Evolutionary conservation across 257 asterid species (phyloP).

Genomic region (Nicotiana tabacum): DNA sequence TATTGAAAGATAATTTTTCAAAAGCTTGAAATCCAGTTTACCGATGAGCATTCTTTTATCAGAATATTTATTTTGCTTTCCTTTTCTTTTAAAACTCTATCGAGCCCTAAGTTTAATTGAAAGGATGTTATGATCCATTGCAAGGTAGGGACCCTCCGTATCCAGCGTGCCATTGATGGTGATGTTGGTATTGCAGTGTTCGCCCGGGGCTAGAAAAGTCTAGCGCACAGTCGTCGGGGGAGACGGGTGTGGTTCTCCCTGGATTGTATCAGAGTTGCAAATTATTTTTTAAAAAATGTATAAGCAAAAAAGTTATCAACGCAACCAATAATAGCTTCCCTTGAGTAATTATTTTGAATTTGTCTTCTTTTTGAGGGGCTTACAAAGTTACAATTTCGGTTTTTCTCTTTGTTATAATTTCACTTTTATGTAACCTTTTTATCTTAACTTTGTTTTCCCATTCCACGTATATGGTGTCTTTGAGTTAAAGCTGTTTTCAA

Average conservation of each 20-base stretch:
- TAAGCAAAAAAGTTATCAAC: background rate
- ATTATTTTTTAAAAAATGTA: background rate
- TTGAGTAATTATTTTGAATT: background rate
- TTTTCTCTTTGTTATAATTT: background rate
- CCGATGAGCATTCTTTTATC: background rate
- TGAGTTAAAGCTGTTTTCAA: background rate
- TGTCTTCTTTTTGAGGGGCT: background rate
- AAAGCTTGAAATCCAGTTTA: background rate
- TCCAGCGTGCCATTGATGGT: too few relatives aligned
- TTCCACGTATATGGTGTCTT: background rate
- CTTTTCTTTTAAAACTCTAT: background rate
- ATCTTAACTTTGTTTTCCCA: too few relatives aligned
- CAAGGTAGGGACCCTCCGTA: too few relatives aligned
- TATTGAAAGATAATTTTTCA: too few relatives aligned
- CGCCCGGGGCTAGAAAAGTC: too few relatives aligned
- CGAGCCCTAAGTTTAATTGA: background rate
- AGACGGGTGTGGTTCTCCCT: too few relatives aligned
- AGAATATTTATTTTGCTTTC: background rate
- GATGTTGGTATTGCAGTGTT: too few relatives aligned
- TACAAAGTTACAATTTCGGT: background rate
- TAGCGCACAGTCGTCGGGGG: too few relatives aligned
- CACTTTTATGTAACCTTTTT: background rate
- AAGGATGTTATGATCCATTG: too few relatives aligned
- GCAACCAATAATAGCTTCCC: background rate
- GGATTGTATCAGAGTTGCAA: too few relatives aligned